phyloP scores from a whole-genome alignment of 495 filamentous ascomycete species.

The Aspergillus heteromorphus region DNA sequence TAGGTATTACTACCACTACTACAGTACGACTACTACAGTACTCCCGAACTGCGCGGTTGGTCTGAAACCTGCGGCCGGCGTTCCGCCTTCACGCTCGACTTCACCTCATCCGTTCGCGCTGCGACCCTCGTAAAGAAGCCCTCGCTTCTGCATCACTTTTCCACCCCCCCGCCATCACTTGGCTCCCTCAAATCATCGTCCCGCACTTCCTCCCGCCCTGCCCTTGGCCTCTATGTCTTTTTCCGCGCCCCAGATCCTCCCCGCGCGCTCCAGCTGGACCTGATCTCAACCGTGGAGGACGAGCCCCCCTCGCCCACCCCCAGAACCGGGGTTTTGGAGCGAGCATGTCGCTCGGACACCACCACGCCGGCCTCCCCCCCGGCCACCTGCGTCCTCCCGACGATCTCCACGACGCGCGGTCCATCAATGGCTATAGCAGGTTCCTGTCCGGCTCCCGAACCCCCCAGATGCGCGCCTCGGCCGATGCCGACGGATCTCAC shows the following conservation, averaged over 20 bases:
- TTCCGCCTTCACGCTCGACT: constrained; percentile 28
- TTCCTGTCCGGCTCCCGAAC: constrained; percentile 42
- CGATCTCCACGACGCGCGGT: constrained; percentile 41
- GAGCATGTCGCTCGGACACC: constrained; percentile 49
- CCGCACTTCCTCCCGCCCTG: constrained; percentile 11
- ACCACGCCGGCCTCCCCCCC: constrained; percentile 44
- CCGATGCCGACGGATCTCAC: constrained; percentile 43
- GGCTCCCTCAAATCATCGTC: constrained; percentile 27
- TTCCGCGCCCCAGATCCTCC: constrained; percentile 19
- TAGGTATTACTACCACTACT: no score
- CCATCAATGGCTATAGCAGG: constrained; percentile 44
- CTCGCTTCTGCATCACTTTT: constrained; percentile 38
- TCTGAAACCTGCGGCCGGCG: constrained; percentile 29
- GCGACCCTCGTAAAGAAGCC: constrained; percentile 37
- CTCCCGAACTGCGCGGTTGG: constrained; percentile 29
- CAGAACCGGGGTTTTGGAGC: constrained; percentile 46
- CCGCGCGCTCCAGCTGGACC: constrained; percentile 27
- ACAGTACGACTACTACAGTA: no score
- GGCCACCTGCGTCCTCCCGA: constrained; percentile 45
- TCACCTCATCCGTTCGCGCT: constrained; percentile 39
- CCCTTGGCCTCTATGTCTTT: constrained; percentile 33
- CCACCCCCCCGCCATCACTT: constrained; percentile 32
- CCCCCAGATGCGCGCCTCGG: constrained; percentile 45
- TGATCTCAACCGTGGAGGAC: constrained; percentile 43
- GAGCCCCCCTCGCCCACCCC: constrained; percentile 43